Evolutionary conservation across 2,329 filamentous ascomycete genomes (phyloP).

Genomic region (Penicillium sclerotigenum): DNA sequence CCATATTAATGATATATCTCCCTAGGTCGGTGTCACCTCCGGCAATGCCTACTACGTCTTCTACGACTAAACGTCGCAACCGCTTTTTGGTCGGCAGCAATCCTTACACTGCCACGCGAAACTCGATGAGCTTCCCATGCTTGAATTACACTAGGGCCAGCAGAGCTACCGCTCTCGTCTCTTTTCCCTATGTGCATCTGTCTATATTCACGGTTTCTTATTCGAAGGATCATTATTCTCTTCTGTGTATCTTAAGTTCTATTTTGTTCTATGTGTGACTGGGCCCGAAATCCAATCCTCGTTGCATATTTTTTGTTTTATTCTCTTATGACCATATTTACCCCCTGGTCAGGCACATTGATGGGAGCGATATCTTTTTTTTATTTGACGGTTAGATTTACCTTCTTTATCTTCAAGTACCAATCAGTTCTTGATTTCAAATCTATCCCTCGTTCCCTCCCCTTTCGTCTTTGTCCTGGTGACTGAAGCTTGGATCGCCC

Average conservation of each 20-base stretch:
- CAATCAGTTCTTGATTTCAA: slow-evolving; percentile 6
- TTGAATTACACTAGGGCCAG: not conserved
- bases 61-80: slow-evolving; percentile 24
- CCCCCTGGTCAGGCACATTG: slow-evolving; percentile 6
- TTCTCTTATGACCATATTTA: slow-evolving; percentile 8
- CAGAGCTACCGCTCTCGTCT: slow-evolving; percentile 11
- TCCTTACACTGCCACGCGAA: slow-evolving; percentile 13
- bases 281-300: slow-evolving; percentile 25
- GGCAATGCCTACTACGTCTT: slow-evolving; percentile 52
- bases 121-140: slow-evolving; percentile 10
- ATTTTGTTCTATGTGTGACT: slow-evolving; percentile 26
- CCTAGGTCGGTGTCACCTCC: slow-evolving; percentile 48
- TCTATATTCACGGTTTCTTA: slow-evolving; percentile 31
- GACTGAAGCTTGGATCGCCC: not conserved
- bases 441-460: slow-evolving; percentile 8
- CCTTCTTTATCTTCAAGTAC: slow-evolving; percentile 4
- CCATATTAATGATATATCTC: slow-evolving; percentile 10
- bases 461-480: not conserved
- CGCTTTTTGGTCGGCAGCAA: slow-evolving; percentile 4
- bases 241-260: slow-evolving; percentile 40
- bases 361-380: slow-evolving; percentile 5
- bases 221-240: slow-evolving; percentile 29
- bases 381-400: slow-evolving; percentile 10
- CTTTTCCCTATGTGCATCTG: slow-evolving; percentile 14
- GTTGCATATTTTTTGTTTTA: slow-evolving; percentile 23